Evolutionary conservation across 2,329 filamentous ascomycete genomes (phyloP).

Genomic region (Fusarium cicatricum): DNA sequence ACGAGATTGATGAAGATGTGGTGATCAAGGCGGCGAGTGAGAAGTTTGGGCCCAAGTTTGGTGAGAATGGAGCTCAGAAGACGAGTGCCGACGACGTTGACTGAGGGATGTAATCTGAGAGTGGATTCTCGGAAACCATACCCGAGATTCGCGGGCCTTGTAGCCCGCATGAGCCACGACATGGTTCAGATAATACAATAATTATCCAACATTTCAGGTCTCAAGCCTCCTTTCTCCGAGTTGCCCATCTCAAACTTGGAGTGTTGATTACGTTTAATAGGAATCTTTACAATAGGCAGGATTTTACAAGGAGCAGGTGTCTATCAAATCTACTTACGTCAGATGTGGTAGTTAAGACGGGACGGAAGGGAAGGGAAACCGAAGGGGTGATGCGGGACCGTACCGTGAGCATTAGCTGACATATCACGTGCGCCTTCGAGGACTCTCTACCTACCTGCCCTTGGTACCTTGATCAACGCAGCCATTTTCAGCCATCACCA

Average conservation of each 20-base stretch:
- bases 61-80: slow-evolving; percentile 28
- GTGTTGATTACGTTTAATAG: too few relatives aligned
- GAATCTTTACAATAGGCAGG: too few relatives aligned
- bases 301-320: too few relatives aligned
- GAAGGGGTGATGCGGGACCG: neutral
- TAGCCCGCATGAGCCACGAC: neutral
- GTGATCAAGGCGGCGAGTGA: slow-evolving; percentile 51
- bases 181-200: neutral
- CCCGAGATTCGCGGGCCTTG: neutral
- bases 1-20: slow-evolving; percentile 45
- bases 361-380: too few relatives aligned
- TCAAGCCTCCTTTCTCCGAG: too few relatives aligned
- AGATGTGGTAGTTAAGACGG: too few relatives aligned
- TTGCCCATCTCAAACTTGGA: too few relatives aligned
- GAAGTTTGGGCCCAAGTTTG: slow-evolving; percentile 44
- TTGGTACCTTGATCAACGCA: neutral
- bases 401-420: neutral
- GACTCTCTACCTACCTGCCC: neutral
- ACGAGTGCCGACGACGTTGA: slow-evolving; percentile 56
- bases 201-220: too few relatives aligned
- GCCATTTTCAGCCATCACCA: neutral
- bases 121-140: neutral
- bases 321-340: too few relatives aligned
- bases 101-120: slow-evolving; percentile 32
- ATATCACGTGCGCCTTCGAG: neutral